Conservation (phyloP, 2,329 filamentous ascomycete species). For the Thelonectria rubi region DNA sequence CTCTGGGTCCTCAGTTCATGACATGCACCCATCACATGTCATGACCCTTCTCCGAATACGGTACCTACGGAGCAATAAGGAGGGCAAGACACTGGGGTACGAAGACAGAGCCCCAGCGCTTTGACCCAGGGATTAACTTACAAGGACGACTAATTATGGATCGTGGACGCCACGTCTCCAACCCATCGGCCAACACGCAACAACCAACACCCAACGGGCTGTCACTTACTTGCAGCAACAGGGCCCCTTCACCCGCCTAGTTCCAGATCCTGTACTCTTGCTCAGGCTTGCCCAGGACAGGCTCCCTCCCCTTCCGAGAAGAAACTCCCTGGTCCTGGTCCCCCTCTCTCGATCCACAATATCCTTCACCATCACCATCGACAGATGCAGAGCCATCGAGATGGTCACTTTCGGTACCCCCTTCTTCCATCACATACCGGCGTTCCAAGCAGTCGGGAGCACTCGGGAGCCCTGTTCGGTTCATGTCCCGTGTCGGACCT, state of each 20-base stretch:
- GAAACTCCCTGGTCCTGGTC: constrained; percentile 11
- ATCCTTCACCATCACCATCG: constrained; percentile 23
- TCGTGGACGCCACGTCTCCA: constrained; percentile 15
- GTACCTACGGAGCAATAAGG: background rate
- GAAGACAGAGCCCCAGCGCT: background rate
- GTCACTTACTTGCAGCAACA: constrained; percentile 15
- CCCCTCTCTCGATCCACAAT: constrained; percentile 15
- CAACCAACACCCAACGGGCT: background rate
- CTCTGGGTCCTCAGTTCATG: background rate
- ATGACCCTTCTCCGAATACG: background rate
- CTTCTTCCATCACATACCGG: constrained; percentile 6
- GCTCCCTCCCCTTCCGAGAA: background rate
- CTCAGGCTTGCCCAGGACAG: constrained; percentile 6
- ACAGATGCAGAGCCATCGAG: constrained; percentile 25
- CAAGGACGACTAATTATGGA: background rate
- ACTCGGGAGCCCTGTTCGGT: constrained; percentile 11
- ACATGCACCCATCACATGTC: background rate
- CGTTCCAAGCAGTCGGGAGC: constrained; percentile 22
- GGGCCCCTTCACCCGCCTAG: constrained; percentile 1
- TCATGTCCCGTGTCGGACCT: background rate
- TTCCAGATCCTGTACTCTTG: constrained; percentile 10
- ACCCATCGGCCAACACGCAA: constrained; percentile 6
- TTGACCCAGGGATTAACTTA: background rate
- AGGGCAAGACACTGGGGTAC: too few relatives aligned
- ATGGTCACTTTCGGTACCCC: constrained; percentile 15